Base-by-base conservation (phyloP, 164 flowering plant species). In the Euptelea pleiosperma region DNA sequence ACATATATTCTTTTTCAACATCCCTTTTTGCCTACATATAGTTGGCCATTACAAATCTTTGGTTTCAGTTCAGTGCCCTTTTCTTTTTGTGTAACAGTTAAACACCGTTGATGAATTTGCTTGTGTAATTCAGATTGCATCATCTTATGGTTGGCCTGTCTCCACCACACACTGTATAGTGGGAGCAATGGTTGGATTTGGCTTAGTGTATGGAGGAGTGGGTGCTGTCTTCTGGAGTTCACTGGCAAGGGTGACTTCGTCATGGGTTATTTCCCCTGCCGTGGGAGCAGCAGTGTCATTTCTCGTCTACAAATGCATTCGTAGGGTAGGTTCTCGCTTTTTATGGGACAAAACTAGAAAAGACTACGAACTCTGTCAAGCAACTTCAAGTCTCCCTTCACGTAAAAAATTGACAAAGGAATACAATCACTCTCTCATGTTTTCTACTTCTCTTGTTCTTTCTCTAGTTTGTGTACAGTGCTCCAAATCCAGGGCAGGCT, bases 151-250 rank as follows among this genome's bases (percentile, higher is more conserved):
- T 29, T 90, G 82, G 99, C 97, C 99, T 26, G 99, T 94, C 57
- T 94, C 99, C 19, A 94, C 99, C 16, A 94, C 99, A n/a, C 99
- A 94, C 67, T 94, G 97, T 60, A 94, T 94, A 53, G 91, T 94
- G 29, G 99, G 97, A 72, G 82, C 97, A 15, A 94, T 94, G 99
- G 97, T 94, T 45, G 97, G 99, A 50, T 94, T 94, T 72, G 99
- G 96, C 7, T 91, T 90, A 7, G 85, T 70, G 9, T 90, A 88
- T 57, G 97, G 97, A 0, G 97, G 99, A 51, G 57, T 83, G 28
- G 91, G 91, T 40, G 96, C 97, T n/a, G 96, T 94, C 50, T 94
- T 94, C 63, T 94, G 97, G 99, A 82, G 93, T 52, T 90, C 99
- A 30, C 65, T 94, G 52, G 95, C 93, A 8, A 80, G 87, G 71